Percentiles rank a stretch among this genome's conserved stretches.
Conservation (phyloP, 1,284 basidiomycete species). For the Irpex lacteus region DNA sequence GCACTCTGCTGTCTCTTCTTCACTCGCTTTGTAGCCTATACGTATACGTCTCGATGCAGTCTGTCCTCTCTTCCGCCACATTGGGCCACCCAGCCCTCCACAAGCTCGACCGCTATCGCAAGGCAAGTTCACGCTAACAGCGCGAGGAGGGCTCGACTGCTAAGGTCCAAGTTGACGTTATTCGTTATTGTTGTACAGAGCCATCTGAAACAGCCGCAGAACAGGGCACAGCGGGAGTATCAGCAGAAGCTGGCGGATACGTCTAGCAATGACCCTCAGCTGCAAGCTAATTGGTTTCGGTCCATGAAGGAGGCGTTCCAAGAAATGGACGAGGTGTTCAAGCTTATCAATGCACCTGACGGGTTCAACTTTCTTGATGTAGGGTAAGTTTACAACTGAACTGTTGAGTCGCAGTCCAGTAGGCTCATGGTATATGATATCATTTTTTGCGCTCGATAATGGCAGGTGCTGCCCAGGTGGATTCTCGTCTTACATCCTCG, state of each 20-base stretch:
- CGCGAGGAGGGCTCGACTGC: not conserved
- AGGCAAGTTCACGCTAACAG: not conserved
- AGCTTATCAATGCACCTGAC: slow-evolving; percentile 17
- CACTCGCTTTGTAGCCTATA: not conserved
- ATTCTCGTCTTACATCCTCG: slow-evolving; percentile 26
- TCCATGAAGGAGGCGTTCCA: slow-evolving; percentile 21
- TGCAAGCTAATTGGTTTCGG: slow-evolving; percentile 9
- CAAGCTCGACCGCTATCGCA: not conserved
- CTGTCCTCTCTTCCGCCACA: not conserved
- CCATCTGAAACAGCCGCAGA: not conserved
- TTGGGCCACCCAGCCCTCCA: not conserved
- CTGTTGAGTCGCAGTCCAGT: no score
- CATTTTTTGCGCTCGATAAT: no score
- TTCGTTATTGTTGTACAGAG: not conserved
- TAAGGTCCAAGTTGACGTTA: not conserved
- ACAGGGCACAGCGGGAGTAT: not conserved
- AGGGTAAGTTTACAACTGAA: slow-evolving; percentile 16
- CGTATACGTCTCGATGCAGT: not conserved
- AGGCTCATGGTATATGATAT: no score
- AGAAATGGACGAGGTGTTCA: slow-evolving; percentile 22
- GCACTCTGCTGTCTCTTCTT: no score
- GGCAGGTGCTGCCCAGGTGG: slow-evolving; percentile 27
- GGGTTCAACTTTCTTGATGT: slow-evolving; percentile 25
- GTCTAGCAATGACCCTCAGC: not conserved
- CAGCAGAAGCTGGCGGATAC: not conserved